Base-by-base conservation (phyloP, 129 eudicot species). In the Centella asiatica region DNA sequence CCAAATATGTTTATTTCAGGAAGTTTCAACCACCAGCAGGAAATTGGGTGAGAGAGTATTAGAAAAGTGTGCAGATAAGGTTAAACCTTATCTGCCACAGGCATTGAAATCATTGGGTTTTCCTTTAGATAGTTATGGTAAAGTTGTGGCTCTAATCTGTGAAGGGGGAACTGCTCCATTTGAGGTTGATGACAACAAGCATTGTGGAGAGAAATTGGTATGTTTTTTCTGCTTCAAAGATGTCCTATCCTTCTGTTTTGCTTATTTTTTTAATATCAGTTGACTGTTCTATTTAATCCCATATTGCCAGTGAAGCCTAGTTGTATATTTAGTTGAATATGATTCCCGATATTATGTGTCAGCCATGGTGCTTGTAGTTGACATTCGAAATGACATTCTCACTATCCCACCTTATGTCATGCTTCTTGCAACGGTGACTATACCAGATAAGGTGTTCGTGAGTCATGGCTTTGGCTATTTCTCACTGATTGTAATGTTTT, bases 1-100 rank as follows among this genome's bases (percentile, higher is more conserved):
- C 42, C 80, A 82, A 26, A 29, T 77, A 55, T 68, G 67, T 64
- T 52, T 2, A 25, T 36, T 25, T 6, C 27, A 88, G 99, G 84
- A 78, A 50, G 81, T 76, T 66, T 46, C 70, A 54, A 81, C 95
- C 13, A 53, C 78, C 59, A 88, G 96, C 66, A 71, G 77, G 44
- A 83, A 72, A 69, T 74, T 87, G 80, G 90, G 72, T 5, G 75
- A 84, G 71, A 79, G 69, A 42, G 95, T 92, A 22, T 61, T 84
- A 54, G 18, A 52, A 48, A 81, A 68, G 14, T 76, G 80, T 66
- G 88, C 88, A 18, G 77, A 48, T 11, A 92, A 87, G 74, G 77
- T 92, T 60, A 84, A 78, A 62, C 88, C 94, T 57, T 87, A 65
- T 57, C 50, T 92, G 60, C 33, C 28, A 45, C 82, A 76, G 64